These are phyloP conservation scores for Phellopilus nigrolimitatus DNA, from an alignment of 1,284 basidiomycete species.

Conservation along the genomic window DNA sequence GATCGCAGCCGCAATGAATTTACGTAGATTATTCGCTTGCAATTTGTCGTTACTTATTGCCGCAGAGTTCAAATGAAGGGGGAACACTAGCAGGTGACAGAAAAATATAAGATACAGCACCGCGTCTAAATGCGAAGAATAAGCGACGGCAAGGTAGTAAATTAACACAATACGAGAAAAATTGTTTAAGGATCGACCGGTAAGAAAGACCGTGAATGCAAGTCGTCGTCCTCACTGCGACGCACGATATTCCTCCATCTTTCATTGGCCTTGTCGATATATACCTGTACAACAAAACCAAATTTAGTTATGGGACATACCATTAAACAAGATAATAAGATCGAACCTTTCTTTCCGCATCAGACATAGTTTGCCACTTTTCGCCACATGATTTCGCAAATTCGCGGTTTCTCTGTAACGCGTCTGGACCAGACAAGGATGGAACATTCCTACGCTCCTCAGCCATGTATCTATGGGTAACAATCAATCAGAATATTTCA, in stretches of 20 bases:
- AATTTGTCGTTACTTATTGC: no score
- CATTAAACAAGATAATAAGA: neutral
- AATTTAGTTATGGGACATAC: neutral
- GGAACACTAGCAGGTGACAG: no score
- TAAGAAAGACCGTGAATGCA: neutral
- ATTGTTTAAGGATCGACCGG: no score
- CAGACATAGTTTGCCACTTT: slow-evolving; percentile 17
- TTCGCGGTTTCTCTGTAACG: neutral
- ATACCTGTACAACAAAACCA: neutral
- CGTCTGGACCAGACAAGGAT: neutral
- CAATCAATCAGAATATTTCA: neutral
- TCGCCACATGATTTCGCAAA: neutral
- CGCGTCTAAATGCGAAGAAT: no score
- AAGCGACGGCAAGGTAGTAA: no score
- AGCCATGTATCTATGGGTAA: neutral
- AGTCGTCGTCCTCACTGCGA: neutral
- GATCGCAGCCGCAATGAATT: neutral
- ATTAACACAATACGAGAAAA: no score
- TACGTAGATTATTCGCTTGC: neutral
- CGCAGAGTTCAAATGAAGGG: no score
- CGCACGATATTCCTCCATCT: neutral
- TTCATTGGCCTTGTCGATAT: neutral
- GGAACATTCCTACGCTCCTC: neutral
- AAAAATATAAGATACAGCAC: no score
- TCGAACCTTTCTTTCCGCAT: slow-evolving; percentile 21